Evolutionary conservation across 345 rosid species (phyloP).

Genomic region (Leavenworthia alabamica): DNA sequence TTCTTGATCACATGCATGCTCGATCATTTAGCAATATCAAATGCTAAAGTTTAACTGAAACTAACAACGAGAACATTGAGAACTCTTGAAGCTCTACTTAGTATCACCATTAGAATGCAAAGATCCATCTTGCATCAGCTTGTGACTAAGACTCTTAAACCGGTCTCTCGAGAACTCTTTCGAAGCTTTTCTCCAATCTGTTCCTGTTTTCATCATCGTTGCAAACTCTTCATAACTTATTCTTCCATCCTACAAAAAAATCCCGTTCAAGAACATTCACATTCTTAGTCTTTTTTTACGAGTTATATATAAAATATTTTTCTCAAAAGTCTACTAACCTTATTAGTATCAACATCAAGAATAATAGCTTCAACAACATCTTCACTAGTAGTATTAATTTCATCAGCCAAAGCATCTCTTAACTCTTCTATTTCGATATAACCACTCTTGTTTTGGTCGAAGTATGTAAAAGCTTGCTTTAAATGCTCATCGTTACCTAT

Average conservation of each 20-base stretch:
- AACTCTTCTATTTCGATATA: conserved; percentile 81
- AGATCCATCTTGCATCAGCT: conserved; percentile 78
- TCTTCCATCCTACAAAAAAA: conserved; percentile 55
- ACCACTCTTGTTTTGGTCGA: conserved; percentile 61
- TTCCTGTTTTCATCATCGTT: conserved; percentile 86
- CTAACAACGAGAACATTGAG: too few species aligned
- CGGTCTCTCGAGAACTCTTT: conserved; percentile 78
- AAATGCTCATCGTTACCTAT: conserved; percentile 76
- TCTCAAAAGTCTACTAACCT: conserved; percentile 35
- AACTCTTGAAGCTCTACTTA: conserved; percentile 10
- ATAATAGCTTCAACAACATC: conserved; percentile 71
- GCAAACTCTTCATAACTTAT: conserved; percentile 83
- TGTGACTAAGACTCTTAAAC: conserved; percentile 63
- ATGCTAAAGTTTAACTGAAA: conserved; percentile 2
- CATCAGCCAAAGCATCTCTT: conserved; percentile 57
- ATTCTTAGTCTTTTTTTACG: not conserved
- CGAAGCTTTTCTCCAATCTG: conserved; percentile 95
- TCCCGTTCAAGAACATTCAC: not conserved
- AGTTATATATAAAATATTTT: not conserved
- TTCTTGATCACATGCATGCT: not conserved
- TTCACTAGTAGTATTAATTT: conserved; percentile 52
- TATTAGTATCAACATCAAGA: conserved; percentile 82
- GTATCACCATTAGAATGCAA: conserved; percentile 32
- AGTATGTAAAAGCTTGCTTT: conserved; percentile 64
- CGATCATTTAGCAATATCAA: not conserved